phyloP scores from a whole-genome alignment of 306 rosid genomes.

The peach (Prunus persica) region DNA sequence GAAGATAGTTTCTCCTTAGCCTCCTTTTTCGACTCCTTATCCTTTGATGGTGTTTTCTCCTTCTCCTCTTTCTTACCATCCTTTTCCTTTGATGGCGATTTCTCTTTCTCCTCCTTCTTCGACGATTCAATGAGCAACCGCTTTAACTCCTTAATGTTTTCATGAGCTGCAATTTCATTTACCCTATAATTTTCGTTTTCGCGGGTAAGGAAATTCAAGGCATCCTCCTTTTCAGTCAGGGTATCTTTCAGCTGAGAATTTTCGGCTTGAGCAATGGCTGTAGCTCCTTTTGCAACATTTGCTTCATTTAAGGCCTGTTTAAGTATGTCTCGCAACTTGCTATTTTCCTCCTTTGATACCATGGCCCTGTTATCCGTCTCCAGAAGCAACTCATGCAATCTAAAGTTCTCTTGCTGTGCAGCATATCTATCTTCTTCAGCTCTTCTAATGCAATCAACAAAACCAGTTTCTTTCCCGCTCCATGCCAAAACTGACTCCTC shows the following conservation, averaged over 20 bases:
- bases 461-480: slow-evolving; percentile 64
- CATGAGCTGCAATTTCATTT: slow-evolving; percentile 59
- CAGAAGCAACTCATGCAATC: slow-evolving; percentile 30
- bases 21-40: slow-evolving; percentile 36
- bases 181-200: slow-evolving; percentile 63
- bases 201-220: slow-evolving; percentile 34
- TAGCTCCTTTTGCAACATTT: slow-evolving; percentile 73
- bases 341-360: slow-evolving; percentile 67
- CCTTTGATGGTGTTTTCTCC: slow-evolving; percentile 29
- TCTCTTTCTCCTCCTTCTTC: slow-evolving; percentile 30
- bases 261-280: slow-evolving; percentile 67
- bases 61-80: slow-evolving; percentile 13
- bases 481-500: slow-evolving; percentile 74
- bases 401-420: slow-evolving; percentile 41
- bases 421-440: slow-evolving; percentile 62
- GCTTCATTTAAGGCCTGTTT: slow-evolving; percentile 89
- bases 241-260: slow-evolving; percentile 61
- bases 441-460: slow-evolving; percentile 68
- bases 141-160: slow-evolving; percentile 63
- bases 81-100: slow-evolving; percentile 3
- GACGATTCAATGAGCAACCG: slow-evolving; percentile 52
- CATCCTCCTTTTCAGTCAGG: slow-evolving; percentile 35
- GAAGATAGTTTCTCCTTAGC: slow-evolving; percentile 1
- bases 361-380: slow-evolving; percentile 36
- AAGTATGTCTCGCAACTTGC: slow-evolving; percentile 72